Percentiles rank a stretch among this genome's conserved stretches.
Evolutionary conservation across 306 rosid genomes (phyloP).

Genomic region (Sesbania bispinosa): DNA sequence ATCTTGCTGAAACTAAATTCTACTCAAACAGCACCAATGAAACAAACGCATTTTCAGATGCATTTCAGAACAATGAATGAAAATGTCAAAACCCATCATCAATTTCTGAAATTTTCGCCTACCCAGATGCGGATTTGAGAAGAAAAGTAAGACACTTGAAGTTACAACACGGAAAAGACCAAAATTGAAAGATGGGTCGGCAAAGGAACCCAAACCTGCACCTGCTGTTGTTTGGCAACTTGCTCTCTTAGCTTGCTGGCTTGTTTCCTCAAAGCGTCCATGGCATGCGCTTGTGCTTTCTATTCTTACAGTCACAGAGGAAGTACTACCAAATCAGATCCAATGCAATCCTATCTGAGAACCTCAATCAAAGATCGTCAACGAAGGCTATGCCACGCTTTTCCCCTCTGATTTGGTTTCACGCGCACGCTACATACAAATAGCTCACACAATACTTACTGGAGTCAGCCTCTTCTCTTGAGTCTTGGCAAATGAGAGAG

Average conservation of each 20-base stretch:
- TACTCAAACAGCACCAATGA: not conserved
- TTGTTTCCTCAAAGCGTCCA: conserved; percentile 90
- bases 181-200: conserved; percentile 10
- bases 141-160: not conserved
- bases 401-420: not conserved
- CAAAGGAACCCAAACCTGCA: conserved; percentile 25
- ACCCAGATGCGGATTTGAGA: conserved; percentile 12
- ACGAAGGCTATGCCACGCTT: not conserved
- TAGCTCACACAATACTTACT: no score
- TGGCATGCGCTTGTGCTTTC: conserved; percentile 20
- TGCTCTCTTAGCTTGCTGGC: conserved; percentile 88
- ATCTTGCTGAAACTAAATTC: conserved; percentile 3
- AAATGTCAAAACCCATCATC: not conserved
- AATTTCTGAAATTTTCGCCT: not conserved
- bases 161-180: not conserved
- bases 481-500: no score
- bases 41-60: conserved; percentile 3
- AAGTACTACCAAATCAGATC: conserved; percentile 21
- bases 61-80: conserved; percentile 13
- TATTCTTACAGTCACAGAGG: not conserved
- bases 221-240: conserved; percentile 91
- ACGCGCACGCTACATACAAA: no score
- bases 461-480: no score
- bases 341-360: not conserved
- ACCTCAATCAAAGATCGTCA: not conserved